Evolutionary conservation across 2,329 filamentous ascomycete species (phyloP).

Genomic region (Aspergillus sp.): DNA sequence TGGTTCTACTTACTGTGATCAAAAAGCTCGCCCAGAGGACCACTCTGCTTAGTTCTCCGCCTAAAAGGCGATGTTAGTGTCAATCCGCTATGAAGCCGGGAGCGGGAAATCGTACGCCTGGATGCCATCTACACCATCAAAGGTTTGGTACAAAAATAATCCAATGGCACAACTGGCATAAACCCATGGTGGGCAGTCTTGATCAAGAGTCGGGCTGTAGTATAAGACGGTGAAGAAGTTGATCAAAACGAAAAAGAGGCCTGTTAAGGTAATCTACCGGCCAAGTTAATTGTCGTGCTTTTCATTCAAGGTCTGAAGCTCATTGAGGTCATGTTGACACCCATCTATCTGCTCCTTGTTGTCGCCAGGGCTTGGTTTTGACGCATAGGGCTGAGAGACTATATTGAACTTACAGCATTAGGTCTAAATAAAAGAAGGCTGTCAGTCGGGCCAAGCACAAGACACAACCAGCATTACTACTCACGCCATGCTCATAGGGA

Average conservation of each 20-base stretch:
- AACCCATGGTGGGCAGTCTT: constrained; percentile 92
- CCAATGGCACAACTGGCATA: constrained; percentile 90
- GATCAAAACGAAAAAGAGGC: constrained; percentile 83
- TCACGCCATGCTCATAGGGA: constrained; percentile 91
- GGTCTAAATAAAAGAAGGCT: constrained; percentile 36
- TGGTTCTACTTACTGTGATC: constrained; percentile 68
- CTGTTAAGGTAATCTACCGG: constrained; percentile 75
- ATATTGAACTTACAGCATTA: constrained; percentile 46
- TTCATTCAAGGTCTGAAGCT: background rate
- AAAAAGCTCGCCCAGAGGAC: constrained; percentile 92
- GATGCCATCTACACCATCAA: constrained; percentile 92
- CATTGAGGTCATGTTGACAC: background rate
- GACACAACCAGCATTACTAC: constrained; percentile 31
- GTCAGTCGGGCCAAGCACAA: constrained; percentile 13
- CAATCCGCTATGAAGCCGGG: constrained; percentile 2
- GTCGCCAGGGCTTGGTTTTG: background rate
- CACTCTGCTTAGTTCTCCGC: constrained; percentile 85
- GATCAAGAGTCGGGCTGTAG: constrained; percentile 92
- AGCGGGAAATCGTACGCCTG: constrained; percentile 69
- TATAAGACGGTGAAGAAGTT: constrained; percentile 92
- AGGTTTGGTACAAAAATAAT: constrained; percentile 94
- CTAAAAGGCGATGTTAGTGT: constrained; percentile 41
- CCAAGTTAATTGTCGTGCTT: constrained; percentile 15
- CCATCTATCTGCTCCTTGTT: background rate
- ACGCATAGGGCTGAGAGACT: constrained; percentile 8